Evolutionary conservation across 768 basidiomycete species (phyloP), one percentile per base, ranked within the genome.

Genomic region (Termitomyces sp.): DNA sequence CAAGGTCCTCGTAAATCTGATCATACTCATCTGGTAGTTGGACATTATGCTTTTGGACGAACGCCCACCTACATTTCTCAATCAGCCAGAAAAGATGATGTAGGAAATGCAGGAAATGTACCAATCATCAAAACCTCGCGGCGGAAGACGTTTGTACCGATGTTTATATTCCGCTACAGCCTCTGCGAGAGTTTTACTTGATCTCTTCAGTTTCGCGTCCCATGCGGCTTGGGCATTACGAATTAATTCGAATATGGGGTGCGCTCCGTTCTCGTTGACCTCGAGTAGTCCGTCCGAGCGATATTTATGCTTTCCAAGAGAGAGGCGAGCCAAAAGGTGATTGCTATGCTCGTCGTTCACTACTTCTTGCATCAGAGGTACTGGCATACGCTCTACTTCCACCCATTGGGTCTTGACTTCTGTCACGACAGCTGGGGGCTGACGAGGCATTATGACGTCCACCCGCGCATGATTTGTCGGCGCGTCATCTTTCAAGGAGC

Each of bases 21-120:
- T 89, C 89, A 65, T 91, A 95, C 64, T 95, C 94, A 68, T 96
- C 94, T 11, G 88, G 79, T 42, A 94, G 81, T 62, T 83, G 81
- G 32, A 91, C 83, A 10, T 80, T 69, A 68, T 92, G 78, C 47
- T 79, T 73, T 63, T 79, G 71, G 32, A 84, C 87, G 66, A 76
- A 78, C 3, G 55, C 59, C 78, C 76, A 79, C 76, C 75, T 75
- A 5, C 25, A 21, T 16, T 27, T 27, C 19, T 23, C 50, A n/a
- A 34, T 35, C n/a, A 30, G 3, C 19, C 2, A 14, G 19, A 12
- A 12, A 35, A 28, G 19, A 14, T 4, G 50, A 30, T 0, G n/a
- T 7, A 16, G 10, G 17, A 52, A 40, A 16, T 17, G 23, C 17
- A 8, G 3, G 3, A 32, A 4, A 51, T 23, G 11, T 10, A 51